Evolutionary conservation across 257 asterid species (phyloP).

Genomic region (Lavandula angustifolia): DNA sequence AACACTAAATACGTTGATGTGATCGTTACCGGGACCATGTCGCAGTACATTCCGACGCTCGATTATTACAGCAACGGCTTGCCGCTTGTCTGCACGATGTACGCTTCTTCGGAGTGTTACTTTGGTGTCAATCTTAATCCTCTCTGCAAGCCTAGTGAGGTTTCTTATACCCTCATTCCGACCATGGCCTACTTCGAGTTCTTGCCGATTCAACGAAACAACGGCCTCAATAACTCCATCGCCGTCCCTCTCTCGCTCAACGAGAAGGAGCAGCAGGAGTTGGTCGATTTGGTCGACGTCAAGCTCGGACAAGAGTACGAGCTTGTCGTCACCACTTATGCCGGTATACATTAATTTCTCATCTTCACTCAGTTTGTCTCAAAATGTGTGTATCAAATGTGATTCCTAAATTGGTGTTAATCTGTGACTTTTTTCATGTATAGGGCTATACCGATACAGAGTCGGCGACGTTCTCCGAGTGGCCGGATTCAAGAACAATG

Average conservation of each 20-base stretch:
- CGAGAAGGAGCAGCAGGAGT: slow-evolving; percentile 63
- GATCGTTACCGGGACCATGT: slow-evolving; percentile 94
- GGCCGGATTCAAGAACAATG: slow-evolving; percentile 91
- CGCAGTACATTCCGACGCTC: slow-evolving; percentile 85
- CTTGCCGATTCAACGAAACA: slow-evolving; percentile 60
- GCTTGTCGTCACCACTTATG: slow-evolving; percentile 90
- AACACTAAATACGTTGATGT: slow-evolving; percentile 84
- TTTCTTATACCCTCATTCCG: slow-evolving; percentile 83
- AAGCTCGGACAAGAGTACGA: slow-evolving; percentile 81
- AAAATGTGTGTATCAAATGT: too few species aligned
- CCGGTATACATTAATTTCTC: slow-evolving; percentile 31
- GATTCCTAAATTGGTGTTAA: too few species aligned
- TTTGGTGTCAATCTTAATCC: slow-evolving; percentile 90
- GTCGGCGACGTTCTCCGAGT: slow-evolving; percentile 89
- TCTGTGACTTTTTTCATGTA: too few species aligned
- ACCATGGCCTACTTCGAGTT: slow-evolving; percentile 84
- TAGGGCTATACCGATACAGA: slow-evolving; percentile 68
- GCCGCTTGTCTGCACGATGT: slow-evolving; percentile 91
- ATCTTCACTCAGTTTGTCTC: too few species aligned
- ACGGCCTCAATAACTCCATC: slow-evolving; percentile 34
- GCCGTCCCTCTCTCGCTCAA: slow-evolving; percentile 52
- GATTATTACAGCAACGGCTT: slow-evolving; percentile 80
- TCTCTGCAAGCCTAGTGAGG: slow-evolving; percentile 73
- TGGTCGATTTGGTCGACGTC: slow-evolving; percentile 76
- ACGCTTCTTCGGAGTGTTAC: slow-evolving; percentile 92